Evolutionary conservation across 768 basidiomycete species (phyloP), one percentile per base, ranked within the genome.

Genomic region (Termitomyces sp.): DNA sequence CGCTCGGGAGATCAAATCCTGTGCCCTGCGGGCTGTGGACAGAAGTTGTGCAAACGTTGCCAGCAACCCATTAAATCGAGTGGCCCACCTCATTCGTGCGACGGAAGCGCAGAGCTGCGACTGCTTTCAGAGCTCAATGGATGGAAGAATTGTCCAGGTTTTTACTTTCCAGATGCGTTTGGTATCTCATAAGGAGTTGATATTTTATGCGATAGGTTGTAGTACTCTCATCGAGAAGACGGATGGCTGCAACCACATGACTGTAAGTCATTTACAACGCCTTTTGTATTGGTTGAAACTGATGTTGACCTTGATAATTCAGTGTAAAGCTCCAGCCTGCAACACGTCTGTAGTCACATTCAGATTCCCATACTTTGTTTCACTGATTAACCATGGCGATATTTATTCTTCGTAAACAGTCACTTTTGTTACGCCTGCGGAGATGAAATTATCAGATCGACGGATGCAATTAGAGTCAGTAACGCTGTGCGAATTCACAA

Each of bases 131-230:
- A 71, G 38, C 60, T 72, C 60, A 69, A 74, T n/a, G 85, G 85
- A 6, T 87, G 86, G 86, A 83, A 80, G 59, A 75, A 78, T 47
- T 88, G 86, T 64, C 85, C 86, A 58, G 82, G 86, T 51, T 7
- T 24, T 6, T 10, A 10, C 22, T 36, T 38, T 10, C 20, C 33
- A 18, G 33, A 16, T 50, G 22, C 22, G 20, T 7, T 22, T 9
- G 20, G 8, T 4, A 51, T 51, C 12, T 9, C 1, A 51, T 16
- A 4, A 51, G 18, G 35, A 36, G 28, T 43, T 58, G 12, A 44
- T 33, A 73, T 30, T 48, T 22, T 43, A 42, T 58, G 13, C 10
- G 20, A 24, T 24, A 79, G 78, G 77, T 6, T 80, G 79, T 62
- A 65, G 66, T 54, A 80, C 82, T 10, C 77, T 81, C 4, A 77